phyloP scores from a whole-genome alignment of 2,329 filamentous ascomycete genomes.

The Nigrospora oryzae region DNA sequence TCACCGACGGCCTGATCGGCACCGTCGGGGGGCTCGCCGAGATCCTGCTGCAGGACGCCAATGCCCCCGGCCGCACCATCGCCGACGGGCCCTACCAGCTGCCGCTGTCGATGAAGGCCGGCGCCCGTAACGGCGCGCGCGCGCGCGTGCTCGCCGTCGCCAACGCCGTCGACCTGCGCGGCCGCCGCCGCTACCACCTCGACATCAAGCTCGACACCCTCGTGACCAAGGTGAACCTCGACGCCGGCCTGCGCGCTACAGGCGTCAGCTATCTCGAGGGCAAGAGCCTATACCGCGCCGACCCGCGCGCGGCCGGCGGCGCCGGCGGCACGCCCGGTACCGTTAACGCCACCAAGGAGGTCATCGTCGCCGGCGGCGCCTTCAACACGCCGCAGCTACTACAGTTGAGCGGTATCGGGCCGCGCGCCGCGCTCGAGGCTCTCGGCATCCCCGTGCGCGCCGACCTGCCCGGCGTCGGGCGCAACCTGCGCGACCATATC shows the following conservation, averaged over 20 bases:
- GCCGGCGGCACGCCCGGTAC: conserved; percentile 1
- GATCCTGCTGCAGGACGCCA: too few relatives aligned
- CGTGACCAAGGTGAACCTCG: conserved; percentile 30
- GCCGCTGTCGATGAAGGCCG: conserved; percentile 34
- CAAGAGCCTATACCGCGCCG: conserved; percentile 30
- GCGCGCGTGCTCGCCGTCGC: conserved; percentile 40
- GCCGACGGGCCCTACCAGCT: conserved; percentile 30
- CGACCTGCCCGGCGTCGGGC: conserved; percentile 55
- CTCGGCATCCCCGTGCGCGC: conserved; percentile 41
- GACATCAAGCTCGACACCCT: conserved; percentile 25
- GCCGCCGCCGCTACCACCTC: conserved; percentile 32
- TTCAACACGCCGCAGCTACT: conserved; percentile 38
- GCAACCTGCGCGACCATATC: conserved; percentile 40
- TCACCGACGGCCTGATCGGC: too few relatives aligned
- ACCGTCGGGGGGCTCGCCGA: too few relatives aligned
- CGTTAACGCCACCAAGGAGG: not conserved
- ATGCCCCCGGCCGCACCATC: not conserved
- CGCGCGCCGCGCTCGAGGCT: conserved; percentile 24
- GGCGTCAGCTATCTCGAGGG: conserved; percentile 33
- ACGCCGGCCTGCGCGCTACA: conserved; percentile 20
- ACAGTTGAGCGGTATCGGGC: conserved; percentile 35
- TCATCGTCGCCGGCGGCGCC: conserved; percentile 36
- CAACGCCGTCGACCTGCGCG: conserved; percentile 35
- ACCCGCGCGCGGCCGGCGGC: conserved; percentile 22
- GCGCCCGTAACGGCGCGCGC: conserved; percentile 36